Evolutionary conservation across 768 basidiomycete genomes (phyloP).

Genomic region (Calocybe gangraenosa): DNA sequence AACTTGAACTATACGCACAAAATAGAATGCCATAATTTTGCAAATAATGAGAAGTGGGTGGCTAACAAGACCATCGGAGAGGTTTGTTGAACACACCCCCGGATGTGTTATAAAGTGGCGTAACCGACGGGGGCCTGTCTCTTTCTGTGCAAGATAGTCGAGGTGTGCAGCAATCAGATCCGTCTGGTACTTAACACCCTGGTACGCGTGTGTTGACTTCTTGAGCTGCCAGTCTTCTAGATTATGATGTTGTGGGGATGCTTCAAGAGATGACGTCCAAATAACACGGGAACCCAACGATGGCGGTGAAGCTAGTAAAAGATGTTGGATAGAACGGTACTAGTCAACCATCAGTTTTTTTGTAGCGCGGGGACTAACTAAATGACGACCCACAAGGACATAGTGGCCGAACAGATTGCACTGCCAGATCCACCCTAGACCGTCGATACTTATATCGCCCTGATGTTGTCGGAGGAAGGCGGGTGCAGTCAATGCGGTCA

Average conservation of each 20-base stretch:
- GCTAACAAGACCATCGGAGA: constrained; percentile 44
- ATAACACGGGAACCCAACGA: constrained; percentile 54
- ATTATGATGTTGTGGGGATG: constrained; percentile 49
- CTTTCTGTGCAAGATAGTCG: constrained; percentile 37
- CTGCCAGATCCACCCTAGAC: constrained; percentile 81
- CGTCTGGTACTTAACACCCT: constrained; percentile 72
- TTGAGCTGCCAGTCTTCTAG: constrained; percentile 70
- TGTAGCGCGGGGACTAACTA: no score
- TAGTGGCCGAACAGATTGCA: constrained; percentile 84
- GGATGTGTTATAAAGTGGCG: constrained; percentile 69
- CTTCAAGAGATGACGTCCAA: constrained; percentile 78
- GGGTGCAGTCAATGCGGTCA: constrained; percentile 50
- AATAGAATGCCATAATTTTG: constrained; percentile 56
- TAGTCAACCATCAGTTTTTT: constrained; percentile 23
- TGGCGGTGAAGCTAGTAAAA: constrained; percentile 42
- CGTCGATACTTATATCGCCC: constrained; percentile 62
- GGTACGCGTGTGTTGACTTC: constrained; percentile 59
- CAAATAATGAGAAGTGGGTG: constrained; percentile 38
- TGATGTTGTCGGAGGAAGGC: constrained; percentile 50
- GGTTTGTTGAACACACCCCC: constrained; percentile 64
- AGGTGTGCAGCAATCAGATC: constrained; percentile 61
- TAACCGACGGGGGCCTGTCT: constrained; percentile 23
- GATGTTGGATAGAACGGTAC: constrained; percentile 59
- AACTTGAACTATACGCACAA: constrained; percentile 43
- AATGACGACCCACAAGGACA: constrained; percentile 44